Evolutionary conservation across 129 eudicot species (phyloP), one percentile per base, ranked within the genome.

Genomic region (Flaveria robusta): DNA sequence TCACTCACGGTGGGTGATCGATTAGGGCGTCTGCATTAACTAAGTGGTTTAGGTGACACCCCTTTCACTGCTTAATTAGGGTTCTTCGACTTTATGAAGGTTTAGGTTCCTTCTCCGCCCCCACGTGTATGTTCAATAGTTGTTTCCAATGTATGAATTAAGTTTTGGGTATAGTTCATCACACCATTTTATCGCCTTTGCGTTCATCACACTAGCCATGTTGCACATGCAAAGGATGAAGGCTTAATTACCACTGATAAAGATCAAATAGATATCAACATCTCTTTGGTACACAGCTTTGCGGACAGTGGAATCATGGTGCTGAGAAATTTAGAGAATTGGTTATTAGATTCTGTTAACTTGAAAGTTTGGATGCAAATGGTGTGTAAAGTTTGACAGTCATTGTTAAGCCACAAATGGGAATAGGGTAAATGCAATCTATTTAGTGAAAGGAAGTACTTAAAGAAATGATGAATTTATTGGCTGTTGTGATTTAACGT

Each of bases 351-450:
- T 43, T 14, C 6, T 51, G 56, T 51, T 51, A 51, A 51, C 16
- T 16, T 51, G n/a, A 51, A 16, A n/a, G 16, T 51, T 51, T 3
- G 20, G 22, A 51, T 51, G 58, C 24, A 52, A 52, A 52, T 52
- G 59, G 23, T 52, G 23, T n/a, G 22, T n/a, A 18, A 52, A 0
- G 11, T 52, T 9, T 52, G 59, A n/a, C n/a, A n/a, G n/a, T n/a
- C n/a, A n/a, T n/a, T n/a, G n/a, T n/a, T n/a, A n/a, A n/a, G n/a
- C n/a, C n/a, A n/a, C n/a, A n/a, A 37, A 19, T 34, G 49, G 59
- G 41, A 23, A 58, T 74, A 41, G 68, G 77, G 24, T 71, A 52
- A 20, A 7, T 72, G 52, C 15, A 20, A 22, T 39, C 54, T 9
- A 15, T 55, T 34, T 72, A 39, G 68, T 56, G 51, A 16, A 46